A percentile compares a stretch with the other conserved stretches of the same genome.
Evolutionary conservation across 1,284 basidiomycete genomes (phyloP).

Genomic region (Bjerkandera adusta): DNA sequence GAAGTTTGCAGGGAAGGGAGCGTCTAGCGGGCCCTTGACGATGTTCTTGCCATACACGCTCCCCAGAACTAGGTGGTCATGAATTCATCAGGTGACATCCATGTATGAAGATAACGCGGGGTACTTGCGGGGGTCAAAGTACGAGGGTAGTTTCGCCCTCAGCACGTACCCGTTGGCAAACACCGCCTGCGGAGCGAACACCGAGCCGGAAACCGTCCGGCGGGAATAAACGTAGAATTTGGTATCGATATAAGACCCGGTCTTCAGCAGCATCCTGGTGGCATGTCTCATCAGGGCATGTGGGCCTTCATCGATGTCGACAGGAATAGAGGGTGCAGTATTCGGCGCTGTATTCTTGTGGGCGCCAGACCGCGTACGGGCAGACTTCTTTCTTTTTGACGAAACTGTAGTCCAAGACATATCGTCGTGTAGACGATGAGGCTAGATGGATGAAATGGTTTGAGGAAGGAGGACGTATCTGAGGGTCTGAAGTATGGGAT

Average conservation of each 20-base stretch:
- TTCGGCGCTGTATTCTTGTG: too few relatives aligned
- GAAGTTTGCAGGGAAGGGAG: slow-evolving; percentile 10
- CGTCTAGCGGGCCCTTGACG: slow-evolving; percentile 13
- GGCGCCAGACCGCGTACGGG: too few relatives aligned
- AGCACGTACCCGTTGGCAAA: slow-evolving; percentile 17
- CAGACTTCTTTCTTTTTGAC: too few relatives aligned
- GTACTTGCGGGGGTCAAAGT: slow-evolving; percentile 16
- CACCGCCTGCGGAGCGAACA: slow-evolving; percentile 7
- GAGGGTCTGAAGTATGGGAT: too few relatives aligned
- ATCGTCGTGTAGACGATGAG: too few relatives aligned
- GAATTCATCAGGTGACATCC: neutral
- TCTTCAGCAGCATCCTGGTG: slow-evolving; percentile 5
- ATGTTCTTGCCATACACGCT: slow-evolving; percentile 18
- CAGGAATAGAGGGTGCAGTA: slow-evolving; percentile 2
- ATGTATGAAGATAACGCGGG: neutral
- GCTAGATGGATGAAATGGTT: too few relatives aligned
- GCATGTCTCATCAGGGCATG: slow-evolving; percentile 5
- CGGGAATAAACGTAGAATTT: slow-evolving; percentile 19
- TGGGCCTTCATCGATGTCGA: neutral
- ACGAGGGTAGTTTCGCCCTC: slow-evolving; percentile 6
- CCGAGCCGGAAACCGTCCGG: slow-evolving; percentile 7
- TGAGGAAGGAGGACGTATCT: too few relatives aligned
- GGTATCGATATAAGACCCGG: slow-evolving; percentile 15
- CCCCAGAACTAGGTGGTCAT: slow-evolving; percentile 13
- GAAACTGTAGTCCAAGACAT: too few relatives aligned